Conservation (phyloP, 2,329 filamentous ascomycete genomes). For the Colletotrichum tabaci region DNA sequence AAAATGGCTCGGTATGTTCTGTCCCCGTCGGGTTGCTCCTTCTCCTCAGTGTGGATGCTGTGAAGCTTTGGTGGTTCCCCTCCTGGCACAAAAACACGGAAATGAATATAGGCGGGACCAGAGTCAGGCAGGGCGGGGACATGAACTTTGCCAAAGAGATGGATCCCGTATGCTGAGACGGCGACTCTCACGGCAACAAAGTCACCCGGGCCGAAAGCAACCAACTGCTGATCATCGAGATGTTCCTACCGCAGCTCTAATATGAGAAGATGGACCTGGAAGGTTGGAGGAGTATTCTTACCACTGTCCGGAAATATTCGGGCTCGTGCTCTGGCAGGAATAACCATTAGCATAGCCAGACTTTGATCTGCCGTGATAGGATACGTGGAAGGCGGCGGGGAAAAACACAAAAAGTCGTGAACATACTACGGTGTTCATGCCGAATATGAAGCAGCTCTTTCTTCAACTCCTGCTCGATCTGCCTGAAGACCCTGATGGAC, state of each 20-base stretch:
- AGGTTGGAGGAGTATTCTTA: slow-evolving; percentile 40
- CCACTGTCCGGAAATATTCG: slow-evolving; percentile 68
- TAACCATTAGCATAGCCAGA: slow-evolving; percentile 13
- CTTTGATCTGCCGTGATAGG: neutral
- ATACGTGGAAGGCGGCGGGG: neutral
- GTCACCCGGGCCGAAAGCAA: slow-evolving; percentile 56
- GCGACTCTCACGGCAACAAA: slow-evolving; percentile 62
- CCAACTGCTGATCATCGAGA: slow-evolving; percentile 57
- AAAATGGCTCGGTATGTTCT: slow-evolving; percentile 63
- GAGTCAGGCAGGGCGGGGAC: slow-evolving; percentile 58
- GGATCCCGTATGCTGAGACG: slow-evolving; percentile 62
- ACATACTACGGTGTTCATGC: slow-evolving; percentile 61
- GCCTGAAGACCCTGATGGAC: slow-evolving; percentile 64
- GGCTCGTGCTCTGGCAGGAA: slow-evolving; percentile 64
- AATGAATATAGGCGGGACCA: slow-evolving; percentile 61
- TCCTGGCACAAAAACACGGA: slow-evolving; percentile 58
- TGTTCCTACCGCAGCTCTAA: slow-evolving; percentile 43
- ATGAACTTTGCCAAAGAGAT: slow-evolving; percentile 65
- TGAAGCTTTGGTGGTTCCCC: slow-evolving; percentile 59
- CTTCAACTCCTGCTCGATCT: slow-evolving; percentile 67
- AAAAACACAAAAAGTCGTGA: neutral
- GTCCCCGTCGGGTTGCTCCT: slow-evolving; percentile 58
- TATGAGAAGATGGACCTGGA: slow-evolving; percentile 1
- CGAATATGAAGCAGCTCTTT: slow-evolving; percentile 64
- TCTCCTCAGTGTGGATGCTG: slow-evolving; percentile 64